phyloP scores from a whole-genome alignment of 768 basidiomycete species.

The Suillus subalutaceus region DNA sequence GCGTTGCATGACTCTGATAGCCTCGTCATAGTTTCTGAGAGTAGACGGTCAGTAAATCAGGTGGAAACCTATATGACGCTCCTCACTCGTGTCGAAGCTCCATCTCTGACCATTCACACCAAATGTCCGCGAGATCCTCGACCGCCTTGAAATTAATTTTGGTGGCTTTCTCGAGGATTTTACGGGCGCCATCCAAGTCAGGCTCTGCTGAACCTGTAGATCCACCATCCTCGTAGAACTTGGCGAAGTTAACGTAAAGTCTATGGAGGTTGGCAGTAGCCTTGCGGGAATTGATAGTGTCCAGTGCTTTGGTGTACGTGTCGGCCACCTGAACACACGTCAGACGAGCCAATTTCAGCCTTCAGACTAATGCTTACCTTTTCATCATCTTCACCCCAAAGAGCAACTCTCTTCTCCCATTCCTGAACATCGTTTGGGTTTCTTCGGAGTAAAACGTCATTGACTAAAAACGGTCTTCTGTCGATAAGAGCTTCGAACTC shows the following conservation, averaged over 20 bases:
- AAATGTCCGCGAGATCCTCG: slow-evolving; percentile 96
- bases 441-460: slow-evolving; percentile 89
- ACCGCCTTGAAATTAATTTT: slow-evolving; percentile 94
- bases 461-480: slow-evolving; percentile 91
- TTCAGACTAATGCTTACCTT: slow-evolving; percentile 55
- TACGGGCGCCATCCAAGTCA: slow-evolving; percentile 84
- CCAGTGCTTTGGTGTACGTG: slow-evolving; percentile 88
- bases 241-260: slow-evolving; percentile 93
- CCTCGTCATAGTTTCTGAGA: slow-evolving; percentile 93
- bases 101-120: slow-evolving; percentile 99
- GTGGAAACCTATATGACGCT: not conserved
- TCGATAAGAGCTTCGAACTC: slow-evolving; percentile 95
- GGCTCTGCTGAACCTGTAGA: slow-evolving; percentile 74
- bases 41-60: slow-evolving; percentile 15
- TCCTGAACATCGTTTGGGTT: slow-evolving; percentile 99
- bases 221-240: slow-evolving; percentile 97
- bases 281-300: slow-evolving; percentile 85
- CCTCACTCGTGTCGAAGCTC: slow-evolving; percentile 94
- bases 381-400: slow-evolving; percentile 92
- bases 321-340: slow-evolving; percentile 70
- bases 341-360: slow-evolving; percentile 8
- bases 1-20: slow-evolving; percentile 95
- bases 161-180: slow-evolving; percentile 91
- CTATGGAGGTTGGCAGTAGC: slow-evolving; percentile 90
- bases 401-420: slow-evolving; percentile 96